Base-by-base conservation (phyloP, 192 early-diverging fungal genomes). In the Coemansia sp. region DNA sequence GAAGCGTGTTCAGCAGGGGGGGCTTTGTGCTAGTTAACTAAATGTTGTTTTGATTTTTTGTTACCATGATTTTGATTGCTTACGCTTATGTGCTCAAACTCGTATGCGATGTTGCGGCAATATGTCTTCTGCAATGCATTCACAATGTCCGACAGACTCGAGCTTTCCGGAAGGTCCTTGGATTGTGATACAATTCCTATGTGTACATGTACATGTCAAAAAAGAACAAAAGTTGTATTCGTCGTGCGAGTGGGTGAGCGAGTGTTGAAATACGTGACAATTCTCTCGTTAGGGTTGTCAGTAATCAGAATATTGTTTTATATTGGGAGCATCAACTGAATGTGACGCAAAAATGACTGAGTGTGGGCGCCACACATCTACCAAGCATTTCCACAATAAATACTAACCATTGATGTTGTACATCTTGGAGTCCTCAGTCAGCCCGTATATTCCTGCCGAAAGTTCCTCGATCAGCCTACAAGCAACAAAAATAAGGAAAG, bases 61-160 rank as follows among this genome's bases (percentile, higher is more conserved):
- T 37, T 37, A 37, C 18, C 42, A 18, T 52, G 26, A 2, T 25
- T 7, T 33, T 34, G 28, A 34, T 23, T 49, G 64, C 75, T 59
- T 72, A 72, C 90, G 7, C 91, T 87, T 23, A 96, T 85, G 65
- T 98, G 96, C 61, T 84, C 86, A 81, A 96, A 98, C 75, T 98
- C 96, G 76, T 94, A 96, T 10, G 93, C 92, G 61, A 96, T 93
- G 15, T 88, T 86, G 15, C 86, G 86, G 72, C 90, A 90, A 68
- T 93, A 93, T 0, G 84, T 85, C 51, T 75, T 82, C 56, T 89
- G 82, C 46, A 98, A 61, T 31, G 61, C 62, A 13, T 59, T 25
- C 13, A 80, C 51, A 40, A 80, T 80, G 3, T 64, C 66, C 0
- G 62, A 68, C 10, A 80, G 65, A 29, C 67, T 75, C n/a, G 66